Evolutionary conservation across 768 basidiomycete genomes (phyloP), one percentile per base, ranked within the genome.

Genomic region (Hericium alpestre): DNA sequence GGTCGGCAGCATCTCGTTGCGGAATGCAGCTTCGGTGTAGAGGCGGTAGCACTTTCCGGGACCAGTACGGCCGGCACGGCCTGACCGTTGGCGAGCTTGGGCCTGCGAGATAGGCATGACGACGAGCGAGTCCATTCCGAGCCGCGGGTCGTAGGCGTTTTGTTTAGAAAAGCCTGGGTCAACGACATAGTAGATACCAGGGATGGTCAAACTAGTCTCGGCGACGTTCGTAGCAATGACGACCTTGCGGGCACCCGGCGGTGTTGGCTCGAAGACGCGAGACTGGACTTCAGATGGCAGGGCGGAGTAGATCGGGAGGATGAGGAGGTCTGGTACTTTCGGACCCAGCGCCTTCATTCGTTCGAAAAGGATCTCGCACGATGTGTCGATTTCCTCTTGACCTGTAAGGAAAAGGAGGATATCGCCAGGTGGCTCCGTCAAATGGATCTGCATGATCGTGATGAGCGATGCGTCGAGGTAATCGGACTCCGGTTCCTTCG

Each of bases 161-260:
- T 99, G 96, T 71, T 99, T 99, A 38, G 93, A 87, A 73, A 99
- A 98, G 12, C 96, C 96, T 1, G 96, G 95, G 67, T 99, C 96
- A 60, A 99, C 86, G 64, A 99, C 95, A 64, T 98, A 99, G 76
- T 97, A 98, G 68, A 99, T 96, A 32, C 94, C 96, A 38, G 93
- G 93, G 65, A 98, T 99, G 8, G 96, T 98, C 68, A 99, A 77
- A 73, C 91, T 93, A 11, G 96, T 98, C 76, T 99, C 96, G 2
- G 96, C 96, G 55, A 97, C 94, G 70, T 98, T 99, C 23, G 96
- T 99, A n/a, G 96, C 95, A 63, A 99, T 91, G 66, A 98, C 93
- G 60, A 95, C 93, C 74, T 99, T 99, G 59, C 96, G 89, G n/a
- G 95, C 86, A 51, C 96, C 96, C 16, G 93, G 93, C 6, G 96